phyloP scores from a whole-genome alignment of 495 filamentous ascomycete genomes.

The Aspergillus conjunctus region DNA sequence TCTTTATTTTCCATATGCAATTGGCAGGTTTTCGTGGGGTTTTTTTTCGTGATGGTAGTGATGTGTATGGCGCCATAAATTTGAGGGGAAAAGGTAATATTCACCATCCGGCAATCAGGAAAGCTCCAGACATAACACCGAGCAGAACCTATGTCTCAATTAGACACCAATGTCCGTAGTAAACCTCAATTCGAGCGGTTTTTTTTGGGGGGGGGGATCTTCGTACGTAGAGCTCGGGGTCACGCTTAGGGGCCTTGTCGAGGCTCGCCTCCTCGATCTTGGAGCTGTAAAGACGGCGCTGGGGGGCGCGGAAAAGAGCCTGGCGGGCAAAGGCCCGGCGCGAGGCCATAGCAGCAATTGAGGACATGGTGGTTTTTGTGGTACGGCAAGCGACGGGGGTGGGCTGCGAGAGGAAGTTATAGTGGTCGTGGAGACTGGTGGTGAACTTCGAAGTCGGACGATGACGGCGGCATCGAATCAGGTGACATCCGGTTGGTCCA shows the following conservation, averaged over 20 bases:
- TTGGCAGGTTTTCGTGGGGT: background rate
- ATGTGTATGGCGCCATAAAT: background rate
- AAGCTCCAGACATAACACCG: slow-evolving; percentile 87
- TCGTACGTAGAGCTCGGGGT: slow-evolving; percentile 81
- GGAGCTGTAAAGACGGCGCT: slow-evolving; percentile 47
- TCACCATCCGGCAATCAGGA: slow-evolving; percentile 81
- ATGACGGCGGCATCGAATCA: slow-evolving; percentile 41
- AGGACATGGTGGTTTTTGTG: slow-evolving; percentile 49
- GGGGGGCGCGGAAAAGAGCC: slow-evolving; percentile 44
- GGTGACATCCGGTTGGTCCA: slow-evolving; percentile 35
- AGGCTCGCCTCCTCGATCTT: slow-evolving; percentile 54
- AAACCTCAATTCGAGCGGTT: slow-evolving; percentile 10
- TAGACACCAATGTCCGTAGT: slow-evolving; percentile 17
- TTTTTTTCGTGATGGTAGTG: background rate
- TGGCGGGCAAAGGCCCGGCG: slow-evolving; percentile 53
- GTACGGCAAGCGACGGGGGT: slow-evolving; percentile 23
- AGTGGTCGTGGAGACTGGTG: slow-evolving; percentile 24
- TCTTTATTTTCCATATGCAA: no score
- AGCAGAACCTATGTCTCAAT: slow-evolving; percentile 69
- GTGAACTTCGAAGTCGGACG: slow-evolving; percentile 38
- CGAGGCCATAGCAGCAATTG: slow-evolving; percentile 54
- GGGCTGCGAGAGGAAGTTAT: slow-evolving; percentile 22
- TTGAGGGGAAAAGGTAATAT: slow-evolving; percentile 14
- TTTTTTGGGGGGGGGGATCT: slow-evolving; percentile 11
- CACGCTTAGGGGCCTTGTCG: slow-evolving; percentile 67